Percentiles rank a stretch among this genome's conserved stretches.
These are phyloP conservation scores for Neurospora sp. DNA, from an alignment of 495 filamentous ascomycete species.

Conservation along the genomic window DNA sequence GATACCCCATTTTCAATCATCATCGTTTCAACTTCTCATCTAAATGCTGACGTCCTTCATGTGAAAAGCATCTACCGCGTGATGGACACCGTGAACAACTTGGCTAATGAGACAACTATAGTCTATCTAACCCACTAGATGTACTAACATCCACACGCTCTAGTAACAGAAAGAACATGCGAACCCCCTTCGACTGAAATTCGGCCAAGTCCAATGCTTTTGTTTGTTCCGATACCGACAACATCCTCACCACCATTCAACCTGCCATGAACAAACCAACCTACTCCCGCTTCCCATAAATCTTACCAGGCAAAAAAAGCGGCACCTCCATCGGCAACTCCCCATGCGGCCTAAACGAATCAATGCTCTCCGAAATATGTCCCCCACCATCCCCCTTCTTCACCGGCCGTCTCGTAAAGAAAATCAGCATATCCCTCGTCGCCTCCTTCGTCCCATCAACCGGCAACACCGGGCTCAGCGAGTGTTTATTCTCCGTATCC, in stretches of 20 bases:
- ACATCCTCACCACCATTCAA: background rate
- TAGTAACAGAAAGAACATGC: background rate
- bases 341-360: background rate
- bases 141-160: background rate
- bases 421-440: background rate
- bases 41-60: background rate
- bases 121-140: background rate
- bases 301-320: background rate
- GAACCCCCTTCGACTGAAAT: background rate
- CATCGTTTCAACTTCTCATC: background rate
- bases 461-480: background rate
- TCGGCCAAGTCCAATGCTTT: background rate
- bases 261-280: background rate
- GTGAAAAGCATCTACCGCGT: background rate
- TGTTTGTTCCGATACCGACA: background rate
- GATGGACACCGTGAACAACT: background rate
- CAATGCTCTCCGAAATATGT: background rate
- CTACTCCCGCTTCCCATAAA: background rate
- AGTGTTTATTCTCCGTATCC: background rate
- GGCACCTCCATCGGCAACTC: background rate
- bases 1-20: conserved; percentile 3
- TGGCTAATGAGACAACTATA: background rate
- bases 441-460: background rate
- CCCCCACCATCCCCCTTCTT: background rate
- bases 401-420: background rate